These are phyloP conservation scores for Rachicladosporium sp. DNA, from an alignment of 2,329 filamentous ascomycete genomes.

Conservation along the genomic window DNA sequence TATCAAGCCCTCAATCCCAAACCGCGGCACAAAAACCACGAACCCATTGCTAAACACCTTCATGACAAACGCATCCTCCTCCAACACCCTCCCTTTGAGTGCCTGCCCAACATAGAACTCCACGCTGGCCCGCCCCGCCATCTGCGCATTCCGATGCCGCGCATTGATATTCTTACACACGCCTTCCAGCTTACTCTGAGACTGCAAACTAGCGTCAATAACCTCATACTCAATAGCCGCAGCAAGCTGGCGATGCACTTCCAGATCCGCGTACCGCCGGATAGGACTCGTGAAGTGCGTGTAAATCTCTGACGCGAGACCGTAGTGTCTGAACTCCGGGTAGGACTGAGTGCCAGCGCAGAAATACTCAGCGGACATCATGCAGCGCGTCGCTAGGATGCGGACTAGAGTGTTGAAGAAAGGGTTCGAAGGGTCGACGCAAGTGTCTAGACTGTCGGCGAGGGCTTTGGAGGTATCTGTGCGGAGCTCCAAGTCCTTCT, in stretches of 20 bases:
- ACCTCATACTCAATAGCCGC: constrained; percentile 89
- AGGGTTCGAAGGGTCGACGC: constrained; percentile 65
- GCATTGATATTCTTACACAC: constrained; percentile 99
- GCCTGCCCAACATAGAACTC: constrained; percentile 98
- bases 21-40: constrained; percentile 88
- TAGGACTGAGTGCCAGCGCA: constrained; percentile 86
- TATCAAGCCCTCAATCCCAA: constrained; percentile 89
- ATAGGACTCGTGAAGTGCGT: constrained; percentile 98
- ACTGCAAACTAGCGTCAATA: constrained; percentile 69
- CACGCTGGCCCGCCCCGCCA: constrained; percentile 84
- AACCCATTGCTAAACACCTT: constrained; percentile 95
- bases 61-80: constrained; percentile 94
- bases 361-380: constrained; percentile 99
- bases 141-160: constrained; percentile 90
- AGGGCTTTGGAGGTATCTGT: constrained; percentile 85
- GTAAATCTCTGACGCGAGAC: constrained; percentile 91
- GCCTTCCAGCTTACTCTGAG: constrained; percentile 72
- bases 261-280: constrained; percentile 90
- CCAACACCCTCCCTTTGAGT: constrained; percentile 60
- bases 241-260: constrained; percentile 86
- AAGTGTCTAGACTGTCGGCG: constrained; percentile 79
- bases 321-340: constrained; percentile 93
- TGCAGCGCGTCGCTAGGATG: constrained; percentile 95
- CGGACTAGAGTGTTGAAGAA: constrained; percentile 98
- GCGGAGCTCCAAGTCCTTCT: constrained; percentile 66